These are phyloP conservation scores for Aspergillus cejpii DNA, from an alignment of 2,329 filamentous ascomycete species.

Conservation along the genomic window DNA sequence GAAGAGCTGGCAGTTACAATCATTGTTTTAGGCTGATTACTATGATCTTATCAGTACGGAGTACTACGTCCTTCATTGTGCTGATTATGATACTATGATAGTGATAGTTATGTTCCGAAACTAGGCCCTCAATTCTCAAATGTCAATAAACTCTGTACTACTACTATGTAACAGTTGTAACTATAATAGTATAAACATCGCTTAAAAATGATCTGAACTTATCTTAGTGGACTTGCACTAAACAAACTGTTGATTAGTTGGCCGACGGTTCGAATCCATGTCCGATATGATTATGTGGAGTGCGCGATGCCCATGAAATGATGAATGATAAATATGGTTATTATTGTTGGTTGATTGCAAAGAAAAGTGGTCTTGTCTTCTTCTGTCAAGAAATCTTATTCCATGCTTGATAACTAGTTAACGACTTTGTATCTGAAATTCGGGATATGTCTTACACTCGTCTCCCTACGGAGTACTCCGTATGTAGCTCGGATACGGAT, in stretches of 20 bases:
- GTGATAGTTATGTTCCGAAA: not conserved
- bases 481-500: too few species aligned
- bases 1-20: too few species aligned
- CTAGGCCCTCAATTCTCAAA: not conserved
- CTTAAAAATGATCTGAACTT: not conserved
- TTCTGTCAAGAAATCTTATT: too few species aligned
- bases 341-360: slow-evolving; percentile 8
- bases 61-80: too few species aligned
- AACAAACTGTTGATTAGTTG: not conserved
- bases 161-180: not conserved
- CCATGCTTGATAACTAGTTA: too few species aligned
- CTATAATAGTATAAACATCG: not conserved
- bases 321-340: slow-evolving; percentile 11
- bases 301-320: not conserved
- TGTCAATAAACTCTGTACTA: not conserved
- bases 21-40: too few species aligned
- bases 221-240: not conserved
- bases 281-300: slow-evolving; percentile 7
- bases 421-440: too few species aligned
- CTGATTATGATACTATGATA: too few species aligned
- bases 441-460: too few species aligned
- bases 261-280: not conserved
- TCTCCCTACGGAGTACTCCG: too few species aligned
- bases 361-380: too few species aligned
- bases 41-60: too few species aligned